Conservation (phyloP, 495 filamentous ascomycete species). For the Penicillium subrubescens region DNA sequence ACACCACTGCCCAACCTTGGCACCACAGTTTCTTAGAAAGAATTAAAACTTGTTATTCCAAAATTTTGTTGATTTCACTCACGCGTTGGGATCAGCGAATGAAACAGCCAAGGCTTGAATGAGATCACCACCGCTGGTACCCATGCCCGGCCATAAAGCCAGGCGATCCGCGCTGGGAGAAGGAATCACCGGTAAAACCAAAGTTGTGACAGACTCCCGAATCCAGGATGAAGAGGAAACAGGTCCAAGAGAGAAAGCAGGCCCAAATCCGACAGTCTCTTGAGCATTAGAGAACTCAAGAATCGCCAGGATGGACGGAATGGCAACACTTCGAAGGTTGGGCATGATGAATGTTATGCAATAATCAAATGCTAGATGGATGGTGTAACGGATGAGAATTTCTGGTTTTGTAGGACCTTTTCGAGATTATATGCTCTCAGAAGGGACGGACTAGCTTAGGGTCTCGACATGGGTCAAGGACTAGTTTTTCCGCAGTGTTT, state of each 20-base stretch:
- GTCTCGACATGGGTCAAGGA: background rate
- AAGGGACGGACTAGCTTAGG: background rate
- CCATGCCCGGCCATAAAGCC: slow-evolving; percentile 43
- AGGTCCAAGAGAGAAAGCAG: slow-evolving; percentile 37
- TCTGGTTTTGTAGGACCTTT: background rate
- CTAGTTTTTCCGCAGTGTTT: background rate
- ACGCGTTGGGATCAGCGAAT: slow-evolving; percentile 29
- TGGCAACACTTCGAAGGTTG: background rate
- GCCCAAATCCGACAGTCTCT: slow-evolving; percentile 33
- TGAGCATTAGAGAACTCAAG: background rate
- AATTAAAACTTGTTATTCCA: no score
- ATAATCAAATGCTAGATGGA: background rate
- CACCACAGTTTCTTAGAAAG: background rate
- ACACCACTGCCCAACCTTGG: background rate
- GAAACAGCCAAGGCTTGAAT: slow-evolving; percentile 42
- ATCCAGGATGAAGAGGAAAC: slow-evolving; percentile 32
- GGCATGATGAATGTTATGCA: background rate
- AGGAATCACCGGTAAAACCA: slow-evolving; percentile 33
- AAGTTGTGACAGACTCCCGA: slow-evolving; percentile 37
- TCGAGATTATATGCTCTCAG: background rate
- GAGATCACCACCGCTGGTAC: slow-evolving; percentile 39
- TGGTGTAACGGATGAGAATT: background rate
- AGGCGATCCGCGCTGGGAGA: slow-evolving; percentile 33
- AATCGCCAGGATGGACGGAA: background rate
- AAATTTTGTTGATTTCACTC: no score